Evolutionary conservation across 2,329 filamentous ascomycete genomes (phyloP).

Genomic region (Penicillium italicum): DNA sequence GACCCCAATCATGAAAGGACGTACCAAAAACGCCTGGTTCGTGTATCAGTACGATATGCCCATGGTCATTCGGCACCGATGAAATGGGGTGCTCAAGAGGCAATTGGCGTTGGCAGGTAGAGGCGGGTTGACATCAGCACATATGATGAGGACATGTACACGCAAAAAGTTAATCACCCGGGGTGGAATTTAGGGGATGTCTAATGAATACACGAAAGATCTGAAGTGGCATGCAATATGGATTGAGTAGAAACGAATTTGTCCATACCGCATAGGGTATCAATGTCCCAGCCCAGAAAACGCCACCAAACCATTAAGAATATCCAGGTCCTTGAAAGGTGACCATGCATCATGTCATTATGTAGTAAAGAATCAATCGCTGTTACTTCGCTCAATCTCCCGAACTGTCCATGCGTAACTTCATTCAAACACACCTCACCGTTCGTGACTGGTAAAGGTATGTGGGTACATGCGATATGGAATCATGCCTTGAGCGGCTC

Average conservation of each 20-base stretch:
- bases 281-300: conserved; percentile 17
- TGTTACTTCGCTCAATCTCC: conserved; percentile 4
- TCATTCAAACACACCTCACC: conserved; percentile 15
- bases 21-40: conserved; percentile 57
- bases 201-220: conserved; percentile 6
- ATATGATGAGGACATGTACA: background rate
- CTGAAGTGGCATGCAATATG: conserved; percentile 10
- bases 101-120: background rate
- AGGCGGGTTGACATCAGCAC: background rate
- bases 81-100: background rate
- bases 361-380: conserved; percentile 9
- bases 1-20: conserved; percentile 50
- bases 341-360: conserved; percentile 24
- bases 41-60: conserved; percentile 57
- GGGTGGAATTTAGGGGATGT: background rate
- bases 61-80: conserved; percentile 33
- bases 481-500: conserved; percentile 12
- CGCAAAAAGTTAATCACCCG: background rate
- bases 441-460: background rate
- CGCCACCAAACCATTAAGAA: conserved; percentile 12
- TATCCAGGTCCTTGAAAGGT: conserved; percentile 7
- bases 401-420: conserved; percentile 12
- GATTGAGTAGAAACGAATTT: conserved; percentile 11
- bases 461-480: background rate
- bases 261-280: conserved; percentile 23